Evolutionary conservation across 345 rosid genomes (phyloP).

Genomic region (Eucalyptus polyanthemos): DNA sequence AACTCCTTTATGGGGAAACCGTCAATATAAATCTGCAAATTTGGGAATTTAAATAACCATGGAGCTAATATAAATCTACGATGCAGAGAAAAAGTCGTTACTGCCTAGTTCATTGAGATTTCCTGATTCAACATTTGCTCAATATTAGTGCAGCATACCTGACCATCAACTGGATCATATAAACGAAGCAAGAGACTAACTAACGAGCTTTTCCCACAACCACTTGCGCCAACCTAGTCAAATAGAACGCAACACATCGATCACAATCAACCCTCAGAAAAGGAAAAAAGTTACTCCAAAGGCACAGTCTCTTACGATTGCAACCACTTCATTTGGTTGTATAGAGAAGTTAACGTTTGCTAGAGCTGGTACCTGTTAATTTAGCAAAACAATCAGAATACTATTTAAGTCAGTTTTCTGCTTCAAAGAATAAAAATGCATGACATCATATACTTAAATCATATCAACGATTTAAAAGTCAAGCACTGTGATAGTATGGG

Average conservation of each 20-base stretch:
- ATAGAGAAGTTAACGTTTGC: conserved; percentile 14
- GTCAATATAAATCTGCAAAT: conserved; percentile 21
- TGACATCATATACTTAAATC: neutral
- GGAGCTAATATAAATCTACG: neutral
- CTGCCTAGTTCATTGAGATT: neutral
- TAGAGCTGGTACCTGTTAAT: conserved; percentile 18
- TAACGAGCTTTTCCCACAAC: conserved; percentile 38
- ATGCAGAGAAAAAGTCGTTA: neutral
- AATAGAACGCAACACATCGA: neutral
- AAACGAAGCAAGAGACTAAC: conserved; percentile 28
- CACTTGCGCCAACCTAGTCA: conserved; percentile 33
- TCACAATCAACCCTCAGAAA: neutral
- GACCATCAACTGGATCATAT: conserved; percentile 28
- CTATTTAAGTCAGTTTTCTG: neutral
- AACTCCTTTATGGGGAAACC: conserved; percentile 13
- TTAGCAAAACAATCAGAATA: neutral
- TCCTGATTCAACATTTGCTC: neutral
- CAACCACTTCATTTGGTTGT: conserved; percentile 25
- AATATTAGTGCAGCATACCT: conserved; percentile 6
- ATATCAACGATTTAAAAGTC: neutral
- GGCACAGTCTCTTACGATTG: conserved; percentile 19
- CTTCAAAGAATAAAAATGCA: neutral
- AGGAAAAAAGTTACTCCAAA: neutral
- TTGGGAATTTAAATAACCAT: neutral
- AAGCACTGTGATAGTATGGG: neutral